Evolutionary conservation across 1,139 yeast genomes (phyloP).

Genomic region (Yamadazyma blattariae): DNA sequence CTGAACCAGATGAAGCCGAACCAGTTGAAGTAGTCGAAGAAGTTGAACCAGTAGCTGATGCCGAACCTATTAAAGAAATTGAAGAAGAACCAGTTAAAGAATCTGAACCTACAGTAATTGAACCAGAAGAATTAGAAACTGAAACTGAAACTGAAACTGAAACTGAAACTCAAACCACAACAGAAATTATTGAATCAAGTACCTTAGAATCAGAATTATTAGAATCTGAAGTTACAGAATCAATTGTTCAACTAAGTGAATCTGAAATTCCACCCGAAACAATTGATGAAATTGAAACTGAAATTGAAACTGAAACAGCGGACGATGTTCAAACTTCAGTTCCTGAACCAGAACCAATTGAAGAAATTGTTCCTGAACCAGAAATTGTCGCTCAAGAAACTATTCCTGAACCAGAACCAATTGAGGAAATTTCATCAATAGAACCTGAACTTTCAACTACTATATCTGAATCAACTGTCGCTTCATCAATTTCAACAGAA

Average conservation of each 20-base stretch:
- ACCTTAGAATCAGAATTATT: conserved; percentile 2
- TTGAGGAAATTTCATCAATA: not conserved
- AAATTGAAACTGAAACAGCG: too few relatives aligned
- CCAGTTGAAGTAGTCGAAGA: conserved; percentile 5
- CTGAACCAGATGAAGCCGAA: conserved; percentile 4
- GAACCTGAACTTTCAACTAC: too few relatives aligned
- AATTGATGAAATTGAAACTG: too few relatives aligned
- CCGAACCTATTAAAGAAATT: conserved; percentile 5
- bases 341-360: too few relatives aligned
- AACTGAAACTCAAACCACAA: not conserved
- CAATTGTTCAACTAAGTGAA: too few relatives aligned
- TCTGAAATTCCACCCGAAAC: too few relatives aligned
- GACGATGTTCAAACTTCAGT: too few relatives aligned
- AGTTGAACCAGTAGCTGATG: conserved; percentile 4
- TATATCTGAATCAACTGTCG: not conserved
- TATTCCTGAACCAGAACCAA: conserved; percentile 3
- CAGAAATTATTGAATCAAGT: not conserved
- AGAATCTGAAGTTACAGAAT: conserved; percentile 3
- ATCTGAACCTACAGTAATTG: not conserved
- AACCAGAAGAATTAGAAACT: not conserved
- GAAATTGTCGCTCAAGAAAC: conserved; percentile 6
- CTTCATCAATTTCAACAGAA: not conserved
- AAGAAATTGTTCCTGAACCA: conserved; percentile 4
- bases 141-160: conserved; percentile 1
- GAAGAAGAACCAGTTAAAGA: conserved; percentile 3